Evolutionary conservation across 805 yeast species (phyloP), one percentile per base, ranked within the genome.

Genomic region (Blastobotrys mokoenaii): DNA sequence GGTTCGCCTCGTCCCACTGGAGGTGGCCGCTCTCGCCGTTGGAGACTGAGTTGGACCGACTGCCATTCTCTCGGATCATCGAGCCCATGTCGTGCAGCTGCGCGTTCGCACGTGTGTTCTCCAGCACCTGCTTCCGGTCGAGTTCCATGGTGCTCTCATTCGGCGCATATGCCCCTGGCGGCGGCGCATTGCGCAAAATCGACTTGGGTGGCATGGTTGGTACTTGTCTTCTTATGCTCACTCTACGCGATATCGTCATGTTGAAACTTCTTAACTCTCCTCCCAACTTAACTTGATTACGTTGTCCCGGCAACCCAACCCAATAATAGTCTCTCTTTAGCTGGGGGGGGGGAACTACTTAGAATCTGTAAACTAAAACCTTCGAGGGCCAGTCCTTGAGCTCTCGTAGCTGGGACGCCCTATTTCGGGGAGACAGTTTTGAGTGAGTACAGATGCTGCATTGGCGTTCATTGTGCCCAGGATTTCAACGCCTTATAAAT

Each of bases 1-100:
- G 63, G 57, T 89, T 89, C 50, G 80, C 69, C 53, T 84, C 89
- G 60, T 89, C 94, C 96, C 96, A 89, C 59, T 80, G 74, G 53
- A 87, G 70, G 40, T 52, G 35, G 27, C 25, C 30, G 12, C 8
- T 15, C 18, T 69, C 74, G 17, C 56, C 64, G 12, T 43, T 52
- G 15, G 51, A 61, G 29, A 57, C 66, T 12, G 51, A 46, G 8
- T 48, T 54, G 17, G 50, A 33, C 5, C n/a, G 16, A 32, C 45
- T 33, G 51, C 58, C 31, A 58, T 48, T 8, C 30, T 37, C 43
- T 33, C 40, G 51, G 27, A 55, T 55, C 25, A 44, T 52, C 10
- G 38, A 43, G 20, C 58, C 59, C 12, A 46, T 50, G 16, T 46
- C 43, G 41, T 49, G 67, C 65, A 45, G 63, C 51, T 39, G 20